These are phyloP conservation scores for Mycena rebaudengoi DNA, from an alignment of 768 basidiomycete genomes.

Conservation along the genomic window DNA sequence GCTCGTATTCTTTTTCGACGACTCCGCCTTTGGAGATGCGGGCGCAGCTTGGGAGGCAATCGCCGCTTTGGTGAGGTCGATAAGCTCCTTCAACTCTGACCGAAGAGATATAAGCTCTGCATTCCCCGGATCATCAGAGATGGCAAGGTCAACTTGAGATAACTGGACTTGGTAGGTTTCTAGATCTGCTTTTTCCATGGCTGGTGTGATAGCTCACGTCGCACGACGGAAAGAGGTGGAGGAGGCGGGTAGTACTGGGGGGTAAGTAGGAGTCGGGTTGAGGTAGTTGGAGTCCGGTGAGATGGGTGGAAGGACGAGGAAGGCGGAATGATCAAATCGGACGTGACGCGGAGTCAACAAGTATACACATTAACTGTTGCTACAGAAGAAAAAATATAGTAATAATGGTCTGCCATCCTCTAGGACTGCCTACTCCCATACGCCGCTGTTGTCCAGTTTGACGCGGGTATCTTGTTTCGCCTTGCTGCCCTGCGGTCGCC, in stretches of 20 bases:
- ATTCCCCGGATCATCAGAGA: conserved; percentile 79
- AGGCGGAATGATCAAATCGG: background rate
- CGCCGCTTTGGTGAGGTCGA: conserved; percentile 78
- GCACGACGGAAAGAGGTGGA: conserved; percentile 7
- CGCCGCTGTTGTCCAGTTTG: conserved; percentile 63
- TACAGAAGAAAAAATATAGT: background rate
- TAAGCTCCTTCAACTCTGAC: conserved; percentile 84
- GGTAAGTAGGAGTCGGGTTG: too few species aligned
- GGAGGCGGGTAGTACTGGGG: too few species aligned
- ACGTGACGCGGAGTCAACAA: too few species aligned
- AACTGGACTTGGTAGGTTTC: conserved; percentile 92
- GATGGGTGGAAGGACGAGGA: background rate
- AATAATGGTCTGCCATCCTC: background rate
- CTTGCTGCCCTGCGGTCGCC: conserved; percentile 83
- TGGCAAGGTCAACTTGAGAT: conserved; percentile 85
- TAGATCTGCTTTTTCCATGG: conserved; percentile 76
- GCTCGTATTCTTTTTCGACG: conserved; percentile 61
- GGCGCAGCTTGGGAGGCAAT: conserved; percentile 69
- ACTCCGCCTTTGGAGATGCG: conserved; percentile 65
- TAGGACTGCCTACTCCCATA: conserved; percentile 60
- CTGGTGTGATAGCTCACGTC: conserved; percentile 8
- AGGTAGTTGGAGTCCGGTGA: background rate
- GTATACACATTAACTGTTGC: too few species aligned
- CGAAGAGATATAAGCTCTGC: conserved; percentile 75
- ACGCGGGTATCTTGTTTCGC: conserved; percentile 80